These are phyloP conservation scores for Exsudoporus floridanus DNA, from an alignment of 1,284 basidiomycete genomes.

Conservation along the genomic window DNA sequence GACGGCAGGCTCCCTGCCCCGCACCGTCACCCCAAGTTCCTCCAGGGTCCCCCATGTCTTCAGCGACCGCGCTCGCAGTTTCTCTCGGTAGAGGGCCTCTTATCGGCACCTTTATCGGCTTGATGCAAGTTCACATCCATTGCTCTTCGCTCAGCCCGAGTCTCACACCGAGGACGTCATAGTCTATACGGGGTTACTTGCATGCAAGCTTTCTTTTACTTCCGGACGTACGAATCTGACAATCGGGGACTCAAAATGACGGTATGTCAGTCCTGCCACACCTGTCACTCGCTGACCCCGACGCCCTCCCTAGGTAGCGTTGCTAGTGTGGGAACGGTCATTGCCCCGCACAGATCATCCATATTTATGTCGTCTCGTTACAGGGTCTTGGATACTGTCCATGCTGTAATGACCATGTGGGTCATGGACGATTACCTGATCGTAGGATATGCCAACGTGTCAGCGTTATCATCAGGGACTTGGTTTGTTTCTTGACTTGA, in stretches of 20 bases:
- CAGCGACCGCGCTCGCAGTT: background rate
- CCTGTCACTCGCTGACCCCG: background rate
- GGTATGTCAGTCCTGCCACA: slow-evolving; percentile 14
- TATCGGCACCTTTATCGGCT: slow-evolving; percentile 29
- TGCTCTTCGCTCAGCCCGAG: background rate
- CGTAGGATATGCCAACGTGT: slow-evolving; percentile 13
- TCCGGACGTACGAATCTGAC: slow-evolving; percentile 27
- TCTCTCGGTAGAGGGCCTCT: slow-evolving; percentile 28
- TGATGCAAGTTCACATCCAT: slow-evolving; percentile 19
- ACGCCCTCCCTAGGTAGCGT: slow-evolving; percentile 19
- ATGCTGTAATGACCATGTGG: slow-evolving; percentile 25
- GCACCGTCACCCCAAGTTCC: background rate
- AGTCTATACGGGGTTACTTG: slow-evolving; percentile 35
- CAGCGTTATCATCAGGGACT: slow-evolving; percentile 10
- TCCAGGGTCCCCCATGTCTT: slow-evolving; percentile 13
- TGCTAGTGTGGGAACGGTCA: slow-evolving; percentile 16
- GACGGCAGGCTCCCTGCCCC: background rate
- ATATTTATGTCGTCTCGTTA: background rate
- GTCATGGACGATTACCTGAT: slow-evolving; percentile 28
- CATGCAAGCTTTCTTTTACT: slow-evolving; percentile 32
- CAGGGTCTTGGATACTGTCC: slow-evolving; percentile 27
- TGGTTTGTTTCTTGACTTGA: slow-evolving; percentile 18
- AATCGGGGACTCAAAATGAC: slow-evolving; percentile 20
- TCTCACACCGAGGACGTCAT: slow-evolving; percentile 1
- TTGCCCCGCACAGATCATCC: background rate